Conservation (phyloP, 768 basidiomycete species). For the Boletus insuetus region DNA sequence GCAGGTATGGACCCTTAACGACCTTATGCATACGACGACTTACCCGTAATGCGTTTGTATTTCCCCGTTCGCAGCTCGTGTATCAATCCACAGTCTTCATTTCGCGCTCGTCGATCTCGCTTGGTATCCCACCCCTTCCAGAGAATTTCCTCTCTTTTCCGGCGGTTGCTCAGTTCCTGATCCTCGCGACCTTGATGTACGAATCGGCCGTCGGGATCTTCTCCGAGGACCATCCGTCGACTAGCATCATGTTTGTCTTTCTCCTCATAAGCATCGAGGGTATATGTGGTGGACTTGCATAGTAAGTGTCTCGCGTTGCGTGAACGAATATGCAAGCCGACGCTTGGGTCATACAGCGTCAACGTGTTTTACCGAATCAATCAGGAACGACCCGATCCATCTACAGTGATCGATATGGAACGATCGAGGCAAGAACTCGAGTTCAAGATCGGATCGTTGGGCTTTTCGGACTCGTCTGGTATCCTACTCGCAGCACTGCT, state of each 20-base stretch:
- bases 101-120: slow-evolving; percentile 86
- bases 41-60: not conserved
- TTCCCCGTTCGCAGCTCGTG: slow-evolving; percentile 50
- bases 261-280: slow-evolving; percentile 84
- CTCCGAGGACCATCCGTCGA: slow-evolving; percentile 37
- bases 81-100: slow-evolving; percentile 92
- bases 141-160: slow-evolving; percentile 67
- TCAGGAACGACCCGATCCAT: slow-evolving; percentile 57
- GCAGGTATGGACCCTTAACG: slow-evolving; percentile 55
- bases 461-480: slow-evolving; percentile 79
- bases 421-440: slow-evolving; percentile 73
- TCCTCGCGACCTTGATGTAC: slow-evolving; percentile 58
- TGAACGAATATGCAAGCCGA: not conserved
- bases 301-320: slow-evolving; percentile 48
- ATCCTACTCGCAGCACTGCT: slow-evolving; percentile 46
- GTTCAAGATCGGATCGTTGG: slow-evolving; percentile 88
- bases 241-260: slow-evolving; percentile 66
- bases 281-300: slow-evolving; percentile 88
- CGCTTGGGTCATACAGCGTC: slow-evolving; percentile 46
- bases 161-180: slow-evolving; percentile 63
- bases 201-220: slow-evolving; percentile 74
- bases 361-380: slow-evolving; percentile 86
- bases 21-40: not conserved
- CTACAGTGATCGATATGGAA: slow-evolving; percentile 49
- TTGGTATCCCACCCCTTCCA: slow-evolving; percentile 81